Percentiles rank a stretch among this genome's conserved stretches.
Conservation (phyloP, 805 yeast genomes). For the Maudiozyma saulgeensis region DNA sequence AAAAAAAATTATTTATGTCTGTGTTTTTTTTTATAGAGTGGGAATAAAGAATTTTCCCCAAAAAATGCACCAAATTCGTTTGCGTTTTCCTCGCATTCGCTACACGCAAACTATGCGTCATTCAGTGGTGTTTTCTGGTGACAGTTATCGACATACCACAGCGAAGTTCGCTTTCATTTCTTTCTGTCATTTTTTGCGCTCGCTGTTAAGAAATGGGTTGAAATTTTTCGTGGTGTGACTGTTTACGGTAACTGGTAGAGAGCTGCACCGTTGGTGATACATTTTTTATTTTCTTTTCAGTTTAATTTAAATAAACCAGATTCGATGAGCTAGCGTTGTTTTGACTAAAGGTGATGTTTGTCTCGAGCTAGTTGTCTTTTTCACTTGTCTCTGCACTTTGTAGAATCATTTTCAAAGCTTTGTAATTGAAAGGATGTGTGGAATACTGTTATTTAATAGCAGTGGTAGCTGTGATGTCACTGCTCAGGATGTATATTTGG, state of each 20-base stretch:
- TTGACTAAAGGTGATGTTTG: no score
- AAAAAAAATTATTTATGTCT: neutral
- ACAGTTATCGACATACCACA: constrained; percentile 14
- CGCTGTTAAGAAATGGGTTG: neutral
- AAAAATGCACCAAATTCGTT: no score
- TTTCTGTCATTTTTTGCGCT: neutral
- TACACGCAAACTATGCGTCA: no score
- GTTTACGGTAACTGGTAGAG: neutral
- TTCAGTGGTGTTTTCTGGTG: neutral
- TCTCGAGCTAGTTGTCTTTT: no score
- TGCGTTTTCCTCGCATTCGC: no score
- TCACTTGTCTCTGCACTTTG: no score
- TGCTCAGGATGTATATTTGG: constrained; percentile 9
- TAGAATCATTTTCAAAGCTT: no score
- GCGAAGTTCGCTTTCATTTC: no score
- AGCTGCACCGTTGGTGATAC: neutral
- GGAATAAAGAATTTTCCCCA: neutral
- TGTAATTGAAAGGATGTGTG: constrained; percentile 39
- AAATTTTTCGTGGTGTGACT: neutral
- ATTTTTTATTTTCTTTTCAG: neutral
- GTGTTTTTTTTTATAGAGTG: neutral
- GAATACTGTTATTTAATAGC: constrained; percentile 36
- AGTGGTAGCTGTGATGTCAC: neutral
- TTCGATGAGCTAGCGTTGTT: no score
- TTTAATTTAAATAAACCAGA: neutral